phyloP scores from a whole-genome alignment of 192 early-diverging fungal species.

The Coemansia sp. region DNA sequence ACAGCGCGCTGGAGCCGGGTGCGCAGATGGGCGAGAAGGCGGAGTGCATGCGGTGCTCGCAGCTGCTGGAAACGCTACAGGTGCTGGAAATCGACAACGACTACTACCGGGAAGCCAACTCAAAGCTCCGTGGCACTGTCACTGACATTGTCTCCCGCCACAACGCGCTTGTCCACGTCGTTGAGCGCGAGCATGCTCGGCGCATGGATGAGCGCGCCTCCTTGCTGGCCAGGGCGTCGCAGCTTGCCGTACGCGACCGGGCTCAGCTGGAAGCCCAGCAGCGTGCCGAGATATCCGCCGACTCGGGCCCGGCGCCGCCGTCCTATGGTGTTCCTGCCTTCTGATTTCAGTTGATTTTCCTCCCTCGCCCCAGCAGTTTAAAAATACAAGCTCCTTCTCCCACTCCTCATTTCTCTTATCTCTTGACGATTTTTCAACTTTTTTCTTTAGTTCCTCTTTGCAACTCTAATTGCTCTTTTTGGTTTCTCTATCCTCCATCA shows the following conservation, averaged over 20 bases:
- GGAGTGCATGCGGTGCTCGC: slow-evolving; percentile 36
- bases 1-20: neutral
- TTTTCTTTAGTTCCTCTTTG: slow-evolving; percentile 2
- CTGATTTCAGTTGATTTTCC: no score
- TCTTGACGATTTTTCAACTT: neutral
- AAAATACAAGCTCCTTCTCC: no score
- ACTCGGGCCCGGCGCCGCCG: neutral
- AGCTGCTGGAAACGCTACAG: slow-evolving; percentile 40
- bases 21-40: neutral
- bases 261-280: slow-evolving; percentile 32
- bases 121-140: slow-evolving; percentile 40
- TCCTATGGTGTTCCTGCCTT: no score
- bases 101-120: slow-evolving; percentile 57
- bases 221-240: slow-evolving; percentile 26
- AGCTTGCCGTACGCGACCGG: slow-evolving; percentile 33
- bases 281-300: slow-evolving; percentile 10
- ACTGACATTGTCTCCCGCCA: slow-evolving; percentile 45
- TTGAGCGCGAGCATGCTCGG: slow-evolving; percentile 41
- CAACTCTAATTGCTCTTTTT: neutral
- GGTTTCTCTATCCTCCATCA: neutral
- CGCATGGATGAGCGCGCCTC: slow-evolving; percentile 25
- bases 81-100: slow-evolving; percentile 50
- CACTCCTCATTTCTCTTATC: slow-evolving; percentile 3
- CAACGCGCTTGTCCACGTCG: slow-evolving; percentile 51
- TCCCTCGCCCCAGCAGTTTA: no score